Evolutionary conservation across 2,329 filamentous ascomycete genomes (phyloP), one percentile per base, ranked within the genome.

Genomic region (Talaromyces sp.): DNA sequence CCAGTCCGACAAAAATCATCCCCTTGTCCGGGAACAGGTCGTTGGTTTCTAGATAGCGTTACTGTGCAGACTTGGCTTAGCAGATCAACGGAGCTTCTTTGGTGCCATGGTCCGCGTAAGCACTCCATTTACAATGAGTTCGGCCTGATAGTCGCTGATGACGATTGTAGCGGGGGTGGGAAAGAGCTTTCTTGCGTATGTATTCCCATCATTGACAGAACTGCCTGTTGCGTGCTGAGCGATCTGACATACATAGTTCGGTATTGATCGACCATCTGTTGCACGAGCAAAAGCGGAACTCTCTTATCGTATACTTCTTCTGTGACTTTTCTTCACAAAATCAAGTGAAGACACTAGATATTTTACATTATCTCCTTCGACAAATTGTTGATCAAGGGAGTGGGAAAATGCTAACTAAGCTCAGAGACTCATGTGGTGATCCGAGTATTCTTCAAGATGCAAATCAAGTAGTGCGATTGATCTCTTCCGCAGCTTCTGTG

Each of bases 91-190:
- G 42, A 44, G 42, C 57, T 59, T 44, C 57, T 59, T 9, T 59
- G 57, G 57, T 48, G 57, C 39, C 31, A 48, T 44, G 57, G 57
- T 33, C 39, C 40, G 18, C 57, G 57, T 59, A 59, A 40, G 54
- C 35, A 40, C 14, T 42, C n/a, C 35, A 18, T 57, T 40, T 28
- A n/a, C 25, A 50, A 9, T 14, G 1, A 9, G 8, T 31, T 16
- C 2, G 6, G 7, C 11, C 44, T 25, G n/a, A 5, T 6, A 31
- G 25, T 21, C 21, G 7, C 18, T 50, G 23, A 50, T 14, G 0
- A 31, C n/a, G 9, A 31, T 1, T 28, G 4, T 28, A 50, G 46
- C 46, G 5, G 46, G 46, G n/a, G 46, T 50, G 23, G 46, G 46
- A 50, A 50, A 50, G 9, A 50, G 46, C 25, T 50, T n/a, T n/a